Conservation (phyloP, 2,329 filamentous ascomycete genomes). For the Chaetothyriales sp. region DNA sequence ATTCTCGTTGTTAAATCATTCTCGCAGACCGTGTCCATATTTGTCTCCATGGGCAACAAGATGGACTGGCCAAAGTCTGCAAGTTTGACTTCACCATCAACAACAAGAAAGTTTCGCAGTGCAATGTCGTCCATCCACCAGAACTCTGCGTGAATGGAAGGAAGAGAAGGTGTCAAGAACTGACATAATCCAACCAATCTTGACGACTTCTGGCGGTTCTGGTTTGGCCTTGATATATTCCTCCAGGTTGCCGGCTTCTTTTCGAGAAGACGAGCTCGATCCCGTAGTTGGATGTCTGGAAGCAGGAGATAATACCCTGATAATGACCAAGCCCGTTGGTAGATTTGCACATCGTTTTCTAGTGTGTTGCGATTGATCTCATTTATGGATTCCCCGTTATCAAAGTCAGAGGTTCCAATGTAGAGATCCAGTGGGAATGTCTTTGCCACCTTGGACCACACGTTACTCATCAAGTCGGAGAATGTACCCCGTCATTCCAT, state of each 20-base stretch:
- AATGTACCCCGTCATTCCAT: conserved; percentile 10
- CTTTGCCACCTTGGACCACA: conserved; percentile 10
- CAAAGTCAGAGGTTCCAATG: background rate
- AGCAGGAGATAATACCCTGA: conserved; percentile 12
- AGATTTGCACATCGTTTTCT: conserved; percentile 12
- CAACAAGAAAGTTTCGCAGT: conserved; percentile 11
- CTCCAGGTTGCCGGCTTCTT: conserved; percentile 12
- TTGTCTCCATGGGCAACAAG: conserved; percentile 1
- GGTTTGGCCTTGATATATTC: conserved; percentile 8
- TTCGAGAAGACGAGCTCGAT: conserved; percentile 12
- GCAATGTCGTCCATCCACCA: conserved; percentile 14
- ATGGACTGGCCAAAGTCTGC: conserved; percentile 2
- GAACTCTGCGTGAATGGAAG: conserved; percentile 7
- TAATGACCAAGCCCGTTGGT: conserved; percentile 9
- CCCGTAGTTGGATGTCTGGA: conserved; percentile 12
- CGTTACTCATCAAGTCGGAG: conserved; percentile 8
- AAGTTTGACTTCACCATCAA: conserved; percentile 3
- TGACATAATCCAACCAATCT: conserved; percentile 10
- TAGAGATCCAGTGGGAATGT: conserved; percentile 1
- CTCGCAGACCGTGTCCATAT: conserved; percentile 3
- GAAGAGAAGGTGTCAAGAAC: background rate
- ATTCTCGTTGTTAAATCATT: too few species aligned
- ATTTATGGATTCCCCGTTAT: conserved; percentile 10
- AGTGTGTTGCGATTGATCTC: conserved; percentile 11
- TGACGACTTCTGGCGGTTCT: conserved; percentile 9